Conservation (phyloP, 176 grass and related monocot genomes). For the Ensete ventricosum region DNA sequence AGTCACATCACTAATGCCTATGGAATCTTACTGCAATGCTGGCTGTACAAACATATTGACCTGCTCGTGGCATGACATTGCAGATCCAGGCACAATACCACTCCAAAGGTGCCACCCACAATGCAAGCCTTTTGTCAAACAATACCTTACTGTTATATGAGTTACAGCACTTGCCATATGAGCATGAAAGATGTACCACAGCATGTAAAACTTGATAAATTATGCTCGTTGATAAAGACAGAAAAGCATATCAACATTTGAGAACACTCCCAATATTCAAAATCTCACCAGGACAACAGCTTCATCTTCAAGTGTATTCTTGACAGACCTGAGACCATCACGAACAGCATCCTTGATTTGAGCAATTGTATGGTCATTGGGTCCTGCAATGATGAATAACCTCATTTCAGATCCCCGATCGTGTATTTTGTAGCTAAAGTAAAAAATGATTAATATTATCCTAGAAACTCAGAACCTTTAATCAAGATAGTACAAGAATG, state of each 20-base stretch:
- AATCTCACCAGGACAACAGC: constrained; percentile 70
- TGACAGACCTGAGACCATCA: constrained; percentile 89
- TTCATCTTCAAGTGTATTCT: constrained; percentile 96
- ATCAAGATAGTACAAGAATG: constrained; percentile 93
- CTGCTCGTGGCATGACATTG: no score
- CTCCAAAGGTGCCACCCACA: no score
- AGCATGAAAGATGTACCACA: no score
- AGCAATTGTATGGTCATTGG: constrained; percentile 97
- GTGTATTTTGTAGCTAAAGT: neutral
- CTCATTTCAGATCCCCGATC: neutral
- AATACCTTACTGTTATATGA: no score
- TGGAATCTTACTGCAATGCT: no score
- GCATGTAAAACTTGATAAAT: no score
- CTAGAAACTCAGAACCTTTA: constrained; percentile 46
- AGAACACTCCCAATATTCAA: constrained; percentile 1
- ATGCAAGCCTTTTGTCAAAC: no score
- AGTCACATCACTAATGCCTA: no score
- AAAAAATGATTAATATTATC: neutral
- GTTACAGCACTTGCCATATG: no score
- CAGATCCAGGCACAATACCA: no score
- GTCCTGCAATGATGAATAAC: constrained; percentile 37
- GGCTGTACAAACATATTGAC: no score
- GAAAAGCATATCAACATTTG: neutral
- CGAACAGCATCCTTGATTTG: constrained; percentile 95
- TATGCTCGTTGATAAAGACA: no score